Percentiles rank a stretch among this genome's conserved stretches.
Conservation (phyloP, 2,329 filamentous ascomycete species). For the Coccinonectria pachysandricola region DNA sequence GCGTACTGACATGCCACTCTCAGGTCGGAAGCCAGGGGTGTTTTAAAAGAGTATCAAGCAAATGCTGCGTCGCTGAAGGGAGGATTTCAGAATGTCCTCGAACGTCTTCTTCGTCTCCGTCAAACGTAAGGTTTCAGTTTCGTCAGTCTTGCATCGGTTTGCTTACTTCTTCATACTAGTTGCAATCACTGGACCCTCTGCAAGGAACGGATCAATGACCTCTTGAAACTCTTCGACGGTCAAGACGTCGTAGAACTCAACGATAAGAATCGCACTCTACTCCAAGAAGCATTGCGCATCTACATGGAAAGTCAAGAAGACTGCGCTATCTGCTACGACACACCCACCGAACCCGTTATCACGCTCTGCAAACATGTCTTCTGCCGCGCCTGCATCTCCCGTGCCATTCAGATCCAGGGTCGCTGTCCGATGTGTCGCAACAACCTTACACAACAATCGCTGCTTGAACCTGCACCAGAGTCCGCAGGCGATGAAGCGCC, state of each 20-base stretch:
- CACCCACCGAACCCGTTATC: conserved; percentile 63
- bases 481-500: conserved; percentile 30
- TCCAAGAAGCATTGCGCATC: conserved; percentile 67
- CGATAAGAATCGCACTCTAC: conserved; percentile 57
- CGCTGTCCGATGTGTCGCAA: conserved; percentile 81
- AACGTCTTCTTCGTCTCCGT: conserved; percentile 70
- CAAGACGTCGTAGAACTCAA: conserved; percentile 60
- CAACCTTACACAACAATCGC: conserved; percentile 46
- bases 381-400: conserved; percentile 62
- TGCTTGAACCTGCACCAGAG: conserved; percentile 56
- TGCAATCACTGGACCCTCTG: conserved; percentile 87
- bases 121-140: conserved; percentile 44
- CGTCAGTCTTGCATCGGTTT: neutral
- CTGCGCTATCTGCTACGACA: conserved; percentile 72
- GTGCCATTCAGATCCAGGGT: conserved; percentile 62
- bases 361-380: conserved; percentile 79
- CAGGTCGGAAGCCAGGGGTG: conserved; percentile 63
- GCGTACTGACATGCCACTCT: conserved; percentile 1
- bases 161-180: conserved; percentile 25
- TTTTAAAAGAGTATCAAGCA: conserved; percentile 49
- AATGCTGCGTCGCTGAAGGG: conserved; percentile 33
- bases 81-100: conserved; percentile 65
- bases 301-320: conserved; percentile 73
- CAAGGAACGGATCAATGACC: conserved; percentile 60
- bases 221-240: conserved; percentile 59